Percentiles rank a stretch among this genome's conserved stretches.
Evolutionary conservation across 2,329 filamentous ascomycete species (phyloP).

Genomic region (Pleomassaria siparia): DNA sequence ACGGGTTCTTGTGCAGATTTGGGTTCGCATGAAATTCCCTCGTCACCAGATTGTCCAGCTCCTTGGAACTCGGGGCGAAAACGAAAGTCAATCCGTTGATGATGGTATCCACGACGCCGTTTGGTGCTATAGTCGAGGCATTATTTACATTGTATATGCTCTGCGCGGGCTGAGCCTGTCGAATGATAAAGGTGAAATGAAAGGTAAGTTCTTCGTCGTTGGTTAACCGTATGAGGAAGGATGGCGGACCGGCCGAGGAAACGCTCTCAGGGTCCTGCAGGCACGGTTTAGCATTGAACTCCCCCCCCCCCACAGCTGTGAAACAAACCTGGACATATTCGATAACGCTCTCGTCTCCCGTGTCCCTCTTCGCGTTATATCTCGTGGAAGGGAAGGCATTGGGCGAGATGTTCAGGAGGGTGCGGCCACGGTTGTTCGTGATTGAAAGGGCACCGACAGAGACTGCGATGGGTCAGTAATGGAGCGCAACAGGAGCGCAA

Average conservation of each 20-base stretch:
- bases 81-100: conserved; percentile 92
- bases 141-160: conserved; percentile 45
- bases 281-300: conserved; percentile 9
- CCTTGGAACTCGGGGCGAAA: conserved; percentile 79
- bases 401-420: conserved; percentile 74
- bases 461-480: conserved; percentile 58
- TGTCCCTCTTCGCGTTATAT: conserved; percentile 70
- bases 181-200: conserved; percentile 85
- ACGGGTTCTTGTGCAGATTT: conserved; percentile 95
- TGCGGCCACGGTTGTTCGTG: conserved; percentile 76
- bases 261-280: conserved; percentile 72
- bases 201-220: conserved; percentile 94
- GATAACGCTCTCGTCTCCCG: conserved; percentile 72
- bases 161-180: conserved; percentile 52
- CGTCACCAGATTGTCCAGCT: conserved; percentile 91
- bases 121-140: conserved; percentile 52
- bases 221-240: conserved; percentile 81
- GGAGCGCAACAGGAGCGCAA: not conserved
- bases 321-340: conserved; percentile 85
- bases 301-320: not conserved
- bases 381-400: conserved; percentile 85
- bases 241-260: conserved; percentile 52
- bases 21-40: conserved; percentile 96
- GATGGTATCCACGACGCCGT: conserved; percentile 62
- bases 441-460: conserved; percentile 82